Evolutionary conservation across 129 eudicot genomes (phyloP).

Genomic region (Cynara cardunculus): DNA sequence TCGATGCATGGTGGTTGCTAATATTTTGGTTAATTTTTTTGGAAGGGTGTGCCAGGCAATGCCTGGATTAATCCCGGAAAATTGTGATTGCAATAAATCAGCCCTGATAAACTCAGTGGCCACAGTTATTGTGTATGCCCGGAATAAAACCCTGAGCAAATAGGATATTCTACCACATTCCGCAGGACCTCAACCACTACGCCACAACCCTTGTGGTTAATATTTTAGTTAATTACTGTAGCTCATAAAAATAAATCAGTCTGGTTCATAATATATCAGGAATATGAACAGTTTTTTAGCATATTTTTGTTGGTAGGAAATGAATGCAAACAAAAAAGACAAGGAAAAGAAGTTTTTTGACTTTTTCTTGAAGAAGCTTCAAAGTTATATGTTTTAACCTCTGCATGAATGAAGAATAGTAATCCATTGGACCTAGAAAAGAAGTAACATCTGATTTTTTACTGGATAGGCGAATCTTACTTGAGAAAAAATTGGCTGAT

Average conservation of each 20-base stretch:
- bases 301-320: neutral
- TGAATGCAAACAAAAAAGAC: neutral
- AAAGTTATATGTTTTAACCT: neutral
- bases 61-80: no score
- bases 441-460: neutral
- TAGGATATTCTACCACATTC: no score
- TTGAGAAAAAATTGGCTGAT: slow-evolving; percentile 83
- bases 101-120: no score
- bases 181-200: no score
- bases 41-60: no score
- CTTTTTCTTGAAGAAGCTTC: neutral
- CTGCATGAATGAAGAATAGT: neutral
- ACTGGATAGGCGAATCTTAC: slow-evolving; percentile 59
- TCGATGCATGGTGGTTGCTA: neutral
- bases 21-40: neutral
- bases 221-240: neutral
- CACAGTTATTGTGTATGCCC: no score
- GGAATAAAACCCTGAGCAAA: no score
- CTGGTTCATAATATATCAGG: neutral
- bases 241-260: neutral
- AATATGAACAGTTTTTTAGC: neutral
- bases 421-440: neutral
- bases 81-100: no score
- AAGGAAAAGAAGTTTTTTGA: neutral
- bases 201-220: no score